These are phyloP conservation scores for Aureobasidium mangrovei DNA, from an alignment of 2,329 filamentous ascomycete genomes.

Conservation along the genomic window DNA sequence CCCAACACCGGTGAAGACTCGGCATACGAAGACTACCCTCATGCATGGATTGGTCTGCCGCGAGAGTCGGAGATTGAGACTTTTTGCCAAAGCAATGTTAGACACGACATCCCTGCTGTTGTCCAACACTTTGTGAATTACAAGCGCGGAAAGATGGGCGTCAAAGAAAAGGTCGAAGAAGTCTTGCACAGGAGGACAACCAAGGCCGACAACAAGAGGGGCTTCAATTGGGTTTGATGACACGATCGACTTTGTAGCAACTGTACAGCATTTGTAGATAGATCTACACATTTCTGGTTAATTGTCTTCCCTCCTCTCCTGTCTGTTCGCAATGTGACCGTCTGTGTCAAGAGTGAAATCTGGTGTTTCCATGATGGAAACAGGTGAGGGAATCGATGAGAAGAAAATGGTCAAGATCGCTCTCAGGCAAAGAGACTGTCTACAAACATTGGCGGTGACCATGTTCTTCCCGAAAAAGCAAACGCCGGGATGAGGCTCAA, in stretches of 20 bases:
- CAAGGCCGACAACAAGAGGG: neutral
- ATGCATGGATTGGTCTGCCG: slow-evolving; percentile 61
- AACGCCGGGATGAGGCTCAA: slow-evolving; percentile 2
- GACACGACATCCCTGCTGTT: slow-evolving; percentile 30
- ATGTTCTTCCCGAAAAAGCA: neutral
- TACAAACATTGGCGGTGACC: no score
- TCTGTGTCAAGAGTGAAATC: no score
- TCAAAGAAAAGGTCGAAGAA: slow-evolving; percentile 52
- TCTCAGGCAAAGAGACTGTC: no score
- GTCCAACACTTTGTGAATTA: slow-evolving; percentile 32
- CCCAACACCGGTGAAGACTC: slow-evolving; percentile 39
- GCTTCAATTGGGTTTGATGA: slow-evolving; percentile 4
- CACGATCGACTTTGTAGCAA: neutral
- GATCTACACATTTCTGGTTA: neutral
- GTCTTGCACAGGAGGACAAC: slow-evolving; percentile 45
- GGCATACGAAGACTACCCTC: slow-evolving; percentile 67
- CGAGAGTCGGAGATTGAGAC: slow-evolving; percentile 53
- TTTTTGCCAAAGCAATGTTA: slow-evolving; percentile 28
- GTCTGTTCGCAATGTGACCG: no score
- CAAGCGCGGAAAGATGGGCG: slow-evolving; percentile 38
- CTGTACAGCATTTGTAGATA: neutral
- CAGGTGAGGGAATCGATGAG: no score
- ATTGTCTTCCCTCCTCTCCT: neutral
- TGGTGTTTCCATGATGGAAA: no score
- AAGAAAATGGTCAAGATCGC: no score